Conservation (phyloP, 768 basidiomycete genomes). For the Inosperma sp. region DNA sequence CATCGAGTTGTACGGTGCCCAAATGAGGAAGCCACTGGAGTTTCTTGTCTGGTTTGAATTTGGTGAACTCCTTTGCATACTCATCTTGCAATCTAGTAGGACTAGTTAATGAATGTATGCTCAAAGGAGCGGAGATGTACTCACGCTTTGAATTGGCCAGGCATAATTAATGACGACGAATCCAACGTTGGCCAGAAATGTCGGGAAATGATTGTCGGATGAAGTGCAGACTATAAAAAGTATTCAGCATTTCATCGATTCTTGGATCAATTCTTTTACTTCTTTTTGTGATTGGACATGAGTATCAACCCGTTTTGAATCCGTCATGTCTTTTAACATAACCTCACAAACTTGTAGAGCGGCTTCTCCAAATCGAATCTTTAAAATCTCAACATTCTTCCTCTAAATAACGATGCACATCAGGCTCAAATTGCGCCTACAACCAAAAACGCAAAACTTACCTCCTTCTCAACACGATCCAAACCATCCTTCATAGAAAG, state of each 20-base stretch:
- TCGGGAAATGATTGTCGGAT: slow-evolving; percentile 87
- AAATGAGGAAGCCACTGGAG: slow-evolving; percentile 87
- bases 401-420: slow-evolving; percentile 46
- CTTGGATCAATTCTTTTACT: slow-evolving; percentile 38
- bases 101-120: not conserved
- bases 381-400: slow-evolving; percentile 88
- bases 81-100: slow-evolving; percentile 58
- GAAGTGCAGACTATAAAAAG: slow-evolving; percentile 55
- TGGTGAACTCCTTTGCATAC: slow-evolving; percentile 73
- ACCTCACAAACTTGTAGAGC: slow-evolving; percentile 95
- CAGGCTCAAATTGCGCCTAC: not conserved
- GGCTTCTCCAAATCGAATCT: slow-evolving; percentile 92
- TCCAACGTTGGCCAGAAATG: slow-evolving; percentile 94
- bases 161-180: slow-evolving; percentile 67
- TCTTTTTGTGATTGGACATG: slow-evolving; percentile 72
- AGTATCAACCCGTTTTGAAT: slow-evolving; percentile 86
- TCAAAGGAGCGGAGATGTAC: slow-evolving; percentile 20
- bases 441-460: no score
- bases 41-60: slow-evolving; percentile 89
- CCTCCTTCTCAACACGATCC: slow-evolving; percentile 73
- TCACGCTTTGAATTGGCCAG: slow-evolving; percentile 79
- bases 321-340: slow-evolving; percentile 96
- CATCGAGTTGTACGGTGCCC: slow-evolving; percentile 74
- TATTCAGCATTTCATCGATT: not conserved
- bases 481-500: slow-evolving; percentile 77